Evolutionary conservation across 2,329 filamentous ascomycete species (phyloP), one percentile per base, ranked within the genome.

Genomic region (Ceratocystis cubensis): DNA sequence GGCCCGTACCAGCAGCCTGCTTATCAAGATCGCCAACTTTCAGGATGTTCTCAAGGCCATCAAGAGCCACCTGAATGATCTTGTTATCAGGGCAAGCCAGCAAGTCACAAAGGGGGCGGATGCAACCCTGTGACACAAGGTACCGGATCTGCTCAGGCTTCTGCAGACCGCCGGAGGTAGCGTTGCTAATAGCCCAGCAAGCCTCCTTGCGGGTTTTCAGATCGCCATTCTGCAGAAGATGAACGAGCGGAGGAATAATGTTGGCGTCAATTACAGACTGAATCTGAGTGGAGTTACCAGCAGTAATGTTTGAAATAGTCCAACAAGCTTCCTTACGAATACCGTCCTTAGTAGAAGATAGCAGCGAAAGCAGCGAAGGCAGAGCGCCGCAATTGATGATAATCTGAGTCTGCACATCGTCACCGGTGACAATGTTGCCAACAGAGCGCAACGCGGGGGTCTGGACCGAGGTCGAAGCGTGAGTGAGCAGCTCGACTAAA

Each of bases 21-120:
- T 96, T 96, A 80, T 99, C 94, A 80, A 97, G 91, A 73, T 99
- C 94, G 65, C 94, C 94, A 70, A 99, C 94, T 88, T 99, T 99
- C 74, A 99, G 86, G 70, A 99, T 97, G 79, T 99, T 99, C 86
- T 99, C 94, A 66, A 99, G 83, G 65, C 94, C 94, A 73, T 99
- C 94, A 62, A 99, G 85, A 70, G 94, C 94, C 71, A 99, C 94
- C 78, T 99, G 94, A 73, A 99, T 99, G 75, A 99, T 99, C 85
- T 99, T 99, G 81, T 99, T 99, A 78, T 99, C 94, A 37, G 95
- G 95, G 82, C 94, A 99, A 48, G 85, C 86, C 67, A 99, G 85
- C 30, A 99, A 85, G 74, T 99, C 94, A 76, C 94, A 99, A 44
- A 99, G 83, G 3, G 94, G 94, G 80, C 93, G 96, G 79, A 99